These are phyloP conservation scores for Peniophora sp. DNA, from an alignment of 1,284 basidiomycete genomes.

Conservation along the genomic window DNA sequence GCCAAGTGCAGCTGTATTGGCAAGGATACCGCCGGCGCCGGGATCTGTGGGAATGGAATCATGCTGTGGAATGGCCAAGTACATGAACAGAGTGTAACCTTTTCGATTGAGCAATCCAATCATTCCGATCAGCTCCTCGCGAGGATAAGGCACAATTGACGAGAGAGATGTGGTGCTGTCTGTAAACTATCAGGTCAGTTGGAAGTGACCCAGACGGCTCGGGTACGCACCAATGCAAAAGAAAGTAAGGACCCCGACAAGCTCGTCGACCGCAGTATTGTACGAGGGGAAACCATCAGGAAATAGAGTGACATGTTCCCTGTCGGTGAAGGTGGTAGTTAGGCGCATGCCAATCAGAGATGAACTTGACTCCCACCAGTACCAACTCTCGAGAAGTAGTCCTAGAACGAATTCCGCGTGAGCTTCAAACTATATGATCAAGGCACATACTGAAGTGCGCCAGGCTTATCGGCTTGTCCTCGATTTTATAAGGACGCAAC, in stretches of 20 bases:
- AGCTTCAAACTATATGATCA: not conserved
- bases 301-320: slow-evolving; percentile 3
- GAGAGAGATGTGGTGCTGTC: not conserved
- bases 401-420: slow-evolving; percentile 12
- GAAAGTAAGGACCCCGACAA: not conserved
- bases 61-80: not conserved
- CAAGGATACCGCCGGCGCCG: not conserved
- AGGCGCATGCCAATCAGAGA: too few relatives aligned
- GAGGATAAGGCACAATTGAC: not conserved
- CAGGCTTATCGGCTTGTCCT: slow-evolving; percentile 13
- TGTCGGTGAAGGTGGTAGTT: too few relatives aligned
- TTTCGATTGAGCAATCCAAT: not conserved
- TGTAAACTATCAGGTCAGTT: not conserved
- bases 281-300: not conserved
- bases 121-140: not conserved
- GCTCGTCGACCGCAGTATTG: not conserved
- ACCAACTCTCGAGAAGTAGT: slow-evolving; percentile 16
- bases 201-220: not conserved
- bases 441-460: slow-evolving; percentile 17
- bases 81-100: not conserved
- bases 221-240: not conserved
- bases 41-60: not conserved
- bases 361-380: slow-evolving; percentile 21
- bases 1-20: not conserved
- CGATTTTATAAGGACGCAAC: slow-evolving; percentile 16